A percentile compares a stretch with the other conserved stretches of the same genome.
Conservation (phyloP, 78 protist species). For the Monocercomonoides exilis region DNA sequence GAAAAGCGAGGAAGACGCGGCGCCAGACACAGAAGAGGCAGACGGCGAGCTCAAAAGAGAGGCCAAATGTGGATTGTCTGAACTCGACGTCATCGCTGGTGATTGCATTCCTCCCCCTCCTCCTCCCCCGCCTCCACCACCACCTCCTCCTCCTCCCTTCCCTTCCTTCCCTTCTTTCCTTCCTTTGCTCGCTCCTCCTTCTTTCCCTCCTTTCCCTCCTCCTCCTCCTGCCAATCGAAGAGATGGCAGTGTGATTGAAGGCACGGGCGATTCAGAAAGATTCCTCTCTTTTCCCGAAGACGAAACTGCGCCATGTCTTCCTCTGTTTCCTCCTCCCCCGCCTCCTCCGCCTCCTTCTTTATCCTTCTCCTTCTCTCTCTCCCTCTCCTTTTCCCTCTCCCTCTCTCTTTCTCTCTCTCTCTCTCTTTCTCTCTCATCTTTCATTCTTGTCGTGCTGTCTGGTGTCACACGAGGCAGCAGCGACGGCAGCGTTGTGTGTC, state of each 20-base stretch:
- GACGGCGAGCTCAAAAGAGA: too few relatives aligned
- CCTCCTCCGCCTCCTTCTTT: constrained; percentile 2
- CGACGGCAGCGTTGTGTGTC: too few relatives aligned
- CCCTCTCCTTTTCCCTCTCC: neutral
- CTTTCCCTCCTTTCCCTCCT: constrained; percentile 4
- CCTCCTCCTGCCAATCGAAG: constrained; percentile 21
- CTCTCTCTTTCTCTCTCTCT: constrained; percentile 3
- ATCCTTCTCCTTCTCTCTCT: neutral
- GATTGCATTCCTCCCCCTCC: neutral
- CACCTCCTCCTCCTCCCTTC: constrained; percentile 13
- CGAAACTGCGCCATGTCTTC: neutral
- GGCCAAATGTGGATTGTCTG: too few relatives aligned
- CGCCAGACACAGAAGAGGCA: too few relatives aligned
- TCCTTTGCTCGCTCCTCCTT: constrained; percentile 3
- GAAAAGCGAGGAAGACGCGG: too few relatives aligned
- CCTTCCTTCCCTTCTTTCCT: constrained; percentile 21
- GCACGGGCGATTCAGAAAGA: too few relatives aligned
- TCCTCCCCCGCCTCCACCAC: constrained; percentile 14
- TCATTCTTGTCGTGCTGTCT: neutral
- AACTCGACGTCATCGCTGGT: neutral
- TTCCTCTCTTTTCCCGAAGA: neutral
- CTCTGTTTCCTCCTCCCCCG: constrained; percentile 13
- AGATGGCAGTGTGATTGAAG: too few relatives aligned
- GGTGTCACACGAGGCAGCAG: too few relatives aligned
- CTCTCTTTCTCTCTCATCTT: constrained; percentile 1